These are phyloP conservation scores for Neurospora sp. DNA, from an alignment of 495 filamentous ascomycete genomes.

Conservation along the genomic window DNA sequence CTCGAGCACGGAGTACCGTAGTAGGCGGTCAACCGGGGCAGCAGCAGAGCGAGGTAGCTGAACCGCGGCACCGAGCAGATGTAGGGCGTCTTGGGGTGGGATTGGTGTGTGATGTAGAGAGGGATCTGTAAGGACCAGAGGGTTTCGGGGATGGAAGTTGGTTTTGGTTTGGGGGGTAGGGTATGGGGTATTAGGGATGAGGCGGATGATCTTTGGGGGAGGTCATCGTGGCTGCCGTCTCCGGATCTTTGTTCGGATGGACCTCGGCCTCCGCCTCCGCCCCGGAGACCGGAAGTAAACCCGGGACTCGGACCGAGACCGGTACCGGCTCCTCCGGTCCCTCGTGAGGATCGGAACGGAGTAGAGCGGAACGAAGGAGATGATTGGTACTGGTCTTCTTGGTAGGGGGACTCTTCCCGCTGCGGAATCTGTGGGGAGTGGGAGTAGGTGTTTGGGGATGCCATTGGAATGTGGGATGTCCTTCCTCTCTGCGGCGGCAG, in stretches of 20 bases:
- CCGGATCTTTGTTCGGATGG: neutral
- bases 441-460: neutral
- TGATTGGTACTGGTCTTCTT: neutral
- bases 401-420: neutral
- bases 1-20: constrained; percentile 62
- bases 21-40: constrained; percentile 70
- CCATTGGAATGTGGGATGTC: neutral
- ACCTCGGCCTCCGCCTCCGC: neutral
- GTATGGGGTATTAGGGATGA: neutral
- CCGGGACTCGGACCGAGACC: neutral
- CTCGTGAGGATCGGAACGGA: neutral
- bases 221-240: neutral
- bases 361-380: neutral
- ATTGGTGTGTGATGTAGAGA: constrained; percentile 40
- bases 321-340: neutral
- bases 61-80: constrained; percentile 54
- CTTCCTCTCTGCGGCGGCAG: neutral
- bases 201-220: neutral
- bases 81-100: constrained; percentile 30
- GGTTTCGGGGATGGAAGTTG: constrained; percentile 24
- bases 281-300: neutral
- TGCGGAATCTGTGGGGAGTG: neutral
- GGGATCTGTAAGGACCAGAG: constrained; percentile 43
- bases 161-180: constrained; percentile 3
- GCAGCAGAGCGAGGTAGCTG: constrained; percentile 63